Evolutionary conservation across 139 green algal genomes (phyloP).

Genomic region (Chlamydomonas asymmetrica): DNA sequence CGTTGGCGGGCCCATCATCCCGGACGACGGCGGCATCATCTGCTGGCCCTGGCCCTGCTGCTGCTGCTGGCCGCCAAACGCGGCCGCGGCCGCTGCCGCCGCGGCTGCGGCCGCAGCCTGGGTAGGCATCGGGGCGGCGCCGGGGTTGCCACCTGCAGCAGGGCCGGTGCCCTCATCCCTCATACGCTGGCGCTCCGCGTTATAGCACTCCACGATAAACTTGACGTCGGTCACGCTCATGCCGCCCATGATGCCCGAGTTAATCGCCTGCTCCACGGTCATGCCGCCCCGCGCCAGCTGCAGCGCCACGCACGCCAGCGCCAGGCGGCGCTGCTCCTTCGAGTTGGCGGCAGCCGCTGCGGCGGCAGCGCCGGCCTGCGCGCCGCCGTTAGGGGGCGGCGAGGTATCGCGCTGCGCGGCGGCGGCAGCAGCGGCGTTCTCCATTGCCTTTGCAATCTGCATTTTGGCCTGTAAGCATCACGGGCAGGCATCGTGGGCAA

Average conservation of each 20-base stretch:
- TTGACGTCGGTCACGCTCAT: constrained; percentile 51
- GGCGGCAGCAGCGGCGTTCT: neutral
- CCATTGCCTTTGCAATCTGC: constrained; percentile 24
- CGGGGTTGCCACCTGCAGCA: neutral
- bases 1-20: too few species aligned
- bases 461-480: constrained; percentile 14
- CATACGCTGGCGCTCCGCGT: constrained; percentile 42
- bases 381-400: neutral
- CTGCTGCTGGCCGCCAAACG: neutral
- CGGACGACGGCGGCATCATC: too few species aligned
- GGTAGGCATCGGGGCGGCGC: neutral
- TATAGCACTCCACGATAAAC: constrained; percentile 57
- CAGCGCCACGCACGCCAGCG: constrained; percentile 51
- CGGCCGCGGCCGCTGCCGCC: neutral
- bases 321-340: constrained; percentile 50
- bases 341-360: constrained; percentile 8
- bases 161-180: constrained; percentile 3
- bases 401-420: neutral
- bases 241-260: constrained; percentile 56
- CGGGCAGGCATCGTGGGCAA: neutral
- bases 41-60: neutral
- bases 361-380: neutral
- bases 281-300: constrained; percentile 44
- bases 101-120: neutral
- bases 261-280: constrained; percentile 52